These are phyloP conservation scores for Beauveria medogensis DNA, from an alignment of 2,329 filamentous ascomycete genomes.

Conservation along the genomic window DNA sequence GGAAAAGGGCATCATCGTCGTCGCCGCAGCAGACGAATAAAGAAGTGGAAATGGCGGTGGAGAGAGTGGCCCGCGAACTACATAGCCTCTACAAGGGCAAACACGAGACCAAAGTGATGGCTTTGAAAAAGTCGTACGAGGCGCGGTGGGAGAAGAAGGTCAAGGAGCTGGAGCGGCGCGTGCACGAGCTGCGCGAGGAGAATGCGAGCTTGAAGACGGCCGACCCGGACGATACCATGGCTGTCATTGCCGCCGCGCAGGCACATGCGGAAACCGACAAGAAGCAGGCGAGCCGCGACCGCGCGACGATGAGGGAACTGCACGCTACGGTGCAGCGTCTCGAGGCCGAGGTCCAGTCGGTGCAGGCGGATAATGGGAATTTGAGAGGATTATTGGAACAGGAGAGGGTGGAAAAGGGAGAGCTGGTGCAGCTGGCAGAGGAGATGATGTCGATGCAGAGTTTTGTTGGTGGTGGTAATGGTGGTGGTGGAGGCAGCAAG, in stretches of 20 bases:
- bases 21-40: conserved; percentile 18
- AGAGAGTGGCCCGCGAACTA: conserved; percentile 88
- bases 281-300: conserved; percentile 53
- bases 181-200: conserved; percentile 62
- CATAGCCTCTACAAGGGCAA: conserved; percentile 94
- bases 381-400: conserved; percentile 59
- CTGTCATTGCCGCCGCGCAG: conserved; percentile 19
- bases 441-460: conserved; percentile 65
- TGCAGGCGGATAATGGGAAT: conserved; percentile 61
- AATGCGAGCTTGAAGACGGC: conserved; percentile 62
- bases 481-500: neutral
- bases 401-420: conserved; percentile 76
- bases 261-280: conserved; percentile 41
- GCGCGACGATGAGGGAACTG: conserved; percentile 59
- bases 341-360: conserved; percentile 60
- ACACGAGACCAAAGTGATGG: conserved; percentile 91
- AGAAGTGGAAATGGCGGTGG: conserved; percentile 77
- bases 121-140: conserved; percentile 79
- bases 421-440: conserved; percentile 72
- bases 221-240: conserved; percentile 39
- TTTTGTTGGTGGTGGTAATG: conserved; percentile 24
- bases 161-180: conserved; percentile 63
- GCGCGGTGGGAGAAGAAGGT: conserved; percentile 83
- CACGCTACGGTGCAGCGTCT: conserved; percentile 69
- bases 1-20: neutral